These are phyloP conservation scores for Tetrahymena thermophila DNA, from an alignment of 73 alveolate genomes.

Conservation along the genomic window DNA sequence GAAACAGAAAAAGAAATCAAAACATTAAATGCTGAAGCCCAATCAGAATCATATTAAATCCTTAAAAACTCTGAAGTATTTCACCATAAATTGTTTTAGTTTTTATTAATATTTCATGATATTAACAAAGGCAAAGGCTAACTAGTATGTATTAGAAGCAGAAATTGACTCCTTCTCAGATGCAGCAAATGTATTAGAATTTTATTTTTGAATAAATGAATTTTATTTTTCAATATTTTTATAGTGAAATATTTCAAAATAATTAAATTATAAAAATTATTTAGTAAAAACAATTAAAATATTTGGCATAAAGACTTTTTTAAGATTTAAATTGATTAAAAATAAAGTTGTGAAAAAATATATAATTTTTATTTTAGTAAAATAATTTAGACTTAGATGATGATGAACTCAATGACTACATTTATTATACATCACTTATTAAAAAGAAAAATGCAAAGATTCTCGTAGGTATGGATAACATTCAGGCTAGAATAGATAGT, in stretches of 20 bases:
- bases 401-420: conserved; percentile 25
- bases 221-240: too few relatives aligned
- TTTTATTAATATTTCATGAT: background rate
- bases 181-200: background rate
- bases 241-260: too few relatives aligned
- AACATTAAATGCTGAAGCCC: conserved; percentile 9
- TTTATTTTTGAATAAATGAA: background rate
- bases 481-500: background rate
- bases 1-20: conserved; percentile 25
- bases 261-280: too few relatives aligned
- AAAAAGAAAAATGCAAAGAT: conserved; percentile 27
- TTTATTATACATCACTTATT: conserved; percentile 10
- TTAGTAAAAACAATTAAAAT: background rate
- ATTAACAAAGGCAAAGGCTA: background rate
- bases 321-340: background rate
- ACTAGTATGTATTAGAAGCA: conserved; percentile 20
- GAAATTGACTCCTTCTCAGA: conserved; percentile 6
- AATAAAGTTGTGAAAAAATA: too few relatives aligned
- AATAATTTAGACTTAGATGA: background rate
- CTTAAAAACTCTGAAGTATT: background rate
- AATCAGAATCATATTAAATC: conserved; percentile 9
- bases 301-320: background rate
- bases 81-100: background rate
- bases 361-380: background rate
- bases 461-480: background rate